These are phyloP conservation scores for Ligustrum vulgare DNA, from an alignment of 257 asterid genomes.

Conservation along the genomic window DNA sequence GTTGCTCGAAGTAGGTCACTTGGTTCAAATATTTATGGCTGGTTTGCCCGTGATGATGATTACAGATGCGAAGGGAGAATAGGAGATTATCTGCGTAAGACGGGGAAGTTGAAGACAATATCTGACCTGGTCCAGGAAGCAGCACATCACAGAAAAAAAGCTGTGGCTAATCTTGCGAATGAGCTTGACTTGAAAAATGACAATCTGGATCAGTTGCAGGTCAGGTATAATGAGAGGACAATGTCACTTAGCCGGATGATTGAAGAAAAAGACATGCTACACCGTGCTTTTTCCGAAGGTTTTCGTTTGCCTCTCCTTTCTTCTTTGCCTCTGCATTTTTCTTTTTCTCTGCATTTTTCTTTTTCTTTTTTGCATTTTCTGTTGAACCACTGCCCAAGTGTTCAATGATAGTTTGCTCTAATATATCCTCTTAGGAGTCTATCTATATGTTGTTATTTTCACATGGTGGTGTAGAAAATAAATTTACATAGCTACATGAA, in stretches of 20 bases:
- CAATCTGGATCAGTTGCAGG: constrained; percentile 63
- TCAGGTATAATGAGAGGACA: constrained; percentile 50
- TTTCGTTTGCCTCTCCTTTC: constrained; percentile 15
- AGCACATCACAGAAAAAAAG: constrained; percentile 36
- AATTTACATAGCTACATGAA: not conserved
- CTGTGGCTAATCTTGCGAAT: constrained; percentile 59
- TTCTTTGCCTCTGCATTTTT: not conserved
- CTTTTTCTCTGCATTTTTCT: not conserved
- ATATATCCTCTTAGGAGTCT: not conserved
- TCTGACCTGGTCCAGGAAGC: constrained; percentile 48
- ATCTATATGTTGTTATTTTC: not conserved
- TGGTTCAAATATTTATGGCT: constrained; percentile 50
- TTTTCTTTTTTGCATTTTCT: not conserved
- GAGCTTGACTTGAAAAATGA: constrained; percentile 71
- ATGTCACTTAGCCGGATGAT: constrained; percentile 74
- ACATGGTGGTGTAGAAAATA: not conserved
- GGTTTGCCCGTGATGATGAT: constrained; percentile 70
- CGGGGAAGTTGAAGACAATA: constrained; percentile 45
- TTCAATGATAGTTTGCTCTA: not conserved
- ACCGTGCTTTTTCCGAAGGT: constrained; percentile 82
- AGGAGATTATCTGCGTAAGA: constrained; percentile 58
- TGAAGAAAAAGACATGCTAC: constrained; percentile 76
- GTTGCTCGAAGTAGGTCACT: constrained; percentile 22
- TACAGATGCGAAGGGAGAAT: constrained; percentile 51
- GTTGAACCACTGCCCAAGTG: not conserved